phyloP scores from a whole-genome alignment of 176 grass and related monocot genomes.

The Oryza nivara region DNA sequence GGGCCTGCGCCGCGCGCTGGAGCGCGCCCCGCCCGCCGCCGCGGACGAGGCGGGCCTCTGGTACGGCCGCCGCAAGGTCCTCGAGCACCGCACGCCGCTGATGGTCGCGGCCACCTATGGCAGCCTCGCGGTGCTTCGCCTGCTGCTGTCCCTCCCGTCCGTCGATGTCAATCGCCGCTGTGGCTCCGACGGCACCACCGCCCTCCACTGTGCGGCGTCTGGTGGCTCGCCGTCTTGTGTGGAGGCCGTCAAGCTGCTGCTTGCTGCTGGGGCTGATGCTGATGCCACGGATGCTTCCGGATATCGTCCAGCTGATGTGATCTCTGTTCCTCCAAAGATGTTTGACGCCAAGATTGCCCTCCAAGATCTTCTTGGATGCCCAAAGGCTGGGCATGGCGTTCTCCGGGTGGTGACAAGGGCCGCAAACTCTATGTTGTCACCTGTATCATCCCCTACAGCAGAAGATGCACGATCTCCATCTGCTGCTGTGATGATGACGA shows the following conservation, averaged over 20 bases:
- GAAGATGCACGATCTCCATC: conserved; percentile 52
- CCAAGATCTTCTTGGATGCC: conserved; percentile 54
- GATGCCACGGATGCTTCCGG: conserved; percentile 51
- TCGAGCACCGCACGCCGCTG: conserved; percentile 70
- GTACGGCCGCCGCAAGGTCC: conserved; percentile 73
- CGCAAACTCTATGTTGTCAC: conserved; percentile 39
- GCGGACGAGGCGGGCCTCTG: conserved; percentile 69
- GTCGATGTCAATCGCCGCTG: conserved; percentile 63
- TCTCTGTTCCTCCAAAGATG: conserved; percentile 56
- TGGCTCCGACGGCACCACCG: conserved; percentile 59
- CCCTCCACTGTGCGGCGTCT: conserved; percentile 80
- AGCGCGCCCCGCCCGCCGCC: conserved; percentile 43
- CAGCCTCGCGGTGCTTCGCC: conserved; percentile 48
- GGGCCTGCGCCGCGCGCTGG: conserved; percentile 51
- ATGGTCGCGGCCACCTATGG: conserved; percentile 85
- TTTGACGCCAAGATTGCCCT: conserved; percentile 57
- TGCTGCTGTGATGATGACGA: conserved; percentile 44
- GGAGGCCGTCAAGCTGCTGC: conserved; percentile 58
- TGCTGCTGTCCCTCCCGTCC: conserved; percentile 56
- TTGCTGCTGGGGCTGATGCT: conserved; percentile 51
- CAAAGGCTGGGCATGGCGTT: conserved; percentile 38
- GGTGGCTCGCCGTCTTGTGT: conserved; percentile 55
- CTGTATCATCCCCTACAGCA: conserved; percentile 49
- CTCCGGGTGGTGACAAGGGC: conserved; percentile 50
- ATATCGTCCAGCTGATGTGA: conserved; percentile 64